These are phyloP conservation scores for Abrus precatorius DNA, from an alignment of 306 rosid species.

Conservation along the genomic window DNA sequence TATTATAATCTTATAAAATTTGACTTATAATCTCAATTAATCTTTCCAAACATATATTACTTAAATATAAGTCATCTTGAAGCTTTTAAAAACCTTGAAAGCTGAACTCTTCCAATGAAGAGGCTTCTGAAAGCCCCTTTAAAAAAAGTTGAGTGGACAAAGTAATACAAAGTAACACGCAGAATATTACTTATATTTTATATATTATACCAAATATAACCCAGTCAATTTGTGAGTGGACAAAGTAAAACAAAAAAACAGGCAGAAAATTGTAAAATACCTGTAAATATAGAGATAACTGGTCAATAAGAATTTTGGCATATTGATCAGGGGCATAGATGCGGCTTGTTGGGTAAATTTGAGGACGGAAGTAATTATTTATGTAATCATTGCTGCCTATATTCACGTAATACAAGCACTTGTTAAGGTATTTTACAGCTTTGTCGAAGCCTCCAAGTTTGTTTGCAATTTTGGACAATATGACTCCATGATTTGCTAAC, in stretches of 20 bases:
- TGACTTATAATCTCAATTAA: too few species aligned
- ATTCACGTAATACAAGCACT: slow-evolving; percentile 64
- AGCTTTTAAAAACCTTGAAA: too few species aligned
- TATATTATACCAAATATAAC: background rate
- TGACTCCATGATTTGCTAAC: slow-evolving; percentile 44
- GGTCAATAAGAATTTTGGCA: slow-evolving; percentile 53
- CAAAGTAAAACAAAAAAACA: background rate
- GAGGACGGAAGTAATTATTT: slow-evolving; percentile 63
- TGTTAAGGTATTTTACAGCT: slow-evolving; percentile 29
- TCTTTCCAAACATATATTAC: too few species aligned
- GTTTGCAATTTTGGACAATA: slow-evolving; percentile 4
- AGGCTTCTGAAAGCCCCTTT: background rate
- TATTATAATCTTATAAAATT: too few species aligned
- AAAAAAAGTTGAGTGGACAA: too few species aligned
- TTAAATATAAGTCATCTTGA: too few species aligned
- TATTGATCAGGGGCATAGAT: slow-evolving; percentile 40
- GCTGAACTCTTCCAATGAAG: too few species aligned
- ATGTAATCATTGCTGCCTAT: slow-evolving; percentile 70
- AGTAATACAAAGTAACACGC: too few species aligned
- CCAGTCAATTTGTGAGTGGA: background rate
- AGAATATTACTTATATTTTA: background rate
- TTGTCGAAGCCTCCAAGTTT: background rate
- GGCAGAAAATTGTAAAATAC: slow-evolving; percentile 35
- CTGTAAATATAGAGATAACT: slow-evolving; percentile 34
- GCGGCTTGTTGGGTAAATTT: slow-evolving; percentile 41